Percentiles rank a stretch among this genome's conserved stretches.
phyloP scores from a whole-genome alignment of 257 asterid species.

The Ocimum tenuiflorum region DNA sequence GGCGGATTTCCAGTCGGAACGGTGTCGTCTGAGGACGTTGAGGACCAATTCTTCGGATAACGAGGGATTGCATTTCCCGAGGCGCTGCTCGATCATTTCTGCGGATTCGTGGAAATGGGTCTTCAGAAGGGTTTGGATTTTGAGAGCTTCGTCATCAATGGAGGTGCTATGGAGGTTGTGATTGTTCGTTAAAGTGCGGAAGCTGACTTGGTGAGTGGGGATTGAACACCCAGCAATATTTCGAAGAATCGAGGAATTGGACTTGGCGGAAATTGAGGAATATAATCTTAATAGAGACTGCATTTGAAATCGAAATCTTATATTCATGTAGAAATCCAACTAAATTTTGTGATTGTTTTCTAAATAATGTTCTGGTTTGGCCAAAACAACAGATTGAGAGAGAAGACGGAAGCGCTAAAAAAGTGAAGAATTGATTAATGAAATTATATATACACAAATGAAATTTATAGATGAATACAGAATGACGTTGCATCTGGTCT shows the following conservation, averaged over 20 bases:
- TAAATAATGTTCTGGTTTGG: not conserved
- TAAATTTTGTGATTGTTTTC: not conserved
- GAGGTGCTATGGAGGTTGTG: slow-evolving; percentile 6
- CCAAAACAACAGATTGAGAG: too few relatives aligned
- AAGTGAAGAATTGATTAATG: too few relatives aligned
- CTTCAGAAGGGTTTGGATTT: slow-evolving; percentile 47
- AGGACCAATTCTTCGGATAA: slow-evolving; percentile 53
- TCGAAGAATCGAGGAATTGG: slow-evolving; percentile 10
- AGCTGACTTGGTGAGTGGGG: slow-evolving; percentile 15
- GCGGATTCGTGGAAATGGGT: slow-evolving; percentile 26
- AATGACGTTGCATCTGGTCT: too few relatives aligned
- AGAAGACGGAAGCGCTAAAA: too few relatives aligned
- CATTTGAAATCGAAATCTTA: slow-evolving; percentile 24
- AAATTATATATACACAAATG: too few relatives aligned
- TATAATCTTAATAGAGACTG: not conserved
- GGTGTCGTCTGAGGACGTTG: slow-evolving; percentile 60
- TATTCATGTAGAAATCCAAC: slow-evolving; percentile 19
- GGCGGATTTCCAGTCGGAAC: slow-evolving; percentile 75
- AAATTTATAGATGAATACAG: too few relatives aligned
- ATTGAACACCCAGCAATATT: slow-evolving; percentile 5
- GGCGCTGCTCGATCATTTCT: slow-evolving; percentile 37
- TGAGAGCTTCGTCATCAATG: slow-evolving; percentile 40
- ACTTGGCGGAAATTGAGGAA: not conserved
- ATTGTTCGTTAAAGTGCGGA: slow-evolving; percentile 1
- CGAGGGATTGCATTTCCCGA: slow-evolving; percentile 25